Base-by-base conservation (phyloP, 2,329 filamentous ascomycete genomes). In the Colletotrichum caudatum region DNA sequence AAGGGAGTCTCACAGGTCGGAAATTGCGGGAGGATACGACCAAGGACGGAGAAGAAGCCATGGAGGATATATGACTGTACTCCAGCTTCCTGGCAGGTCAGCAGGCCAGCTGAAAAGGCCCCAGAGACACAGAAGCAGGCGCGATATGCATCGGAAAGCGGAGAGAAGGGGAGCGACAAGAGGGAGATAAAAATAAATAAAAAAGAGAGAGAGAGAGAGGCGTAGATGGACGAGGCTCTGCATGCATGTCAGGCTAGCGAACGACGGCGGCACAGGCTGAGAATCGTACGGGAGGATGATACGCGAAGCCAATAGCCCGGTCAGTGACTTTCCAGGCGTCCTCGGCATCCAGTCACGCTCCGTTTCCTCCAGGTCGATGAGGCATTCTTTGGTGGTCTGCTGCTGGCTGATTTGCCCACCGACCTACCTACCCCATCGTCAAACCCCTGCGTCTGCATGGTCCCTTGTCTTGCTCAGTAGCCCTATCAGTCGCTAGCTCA, bases 391-490 rank as follows among this genome's bases (percentile, higher is more conserved):
- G 35, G 20, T 68, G 44, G 51, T 41, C 54, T 23, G n/a, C 33
- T 23, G 18, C 8, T 37, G 37, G 29, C 44, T 37, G 9, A 18
- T 29, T 29, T 29, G 26, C 26, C 26, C 3, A 29, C 26, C 26
- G 3, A 29, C 33, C 48, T 51, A 9, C 23, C 5, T 23, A 59
- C 35, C 50, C 64, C 48, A 48, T 62, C n/a, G 23, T 35, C 35
- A 56, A 39, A 54, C 65, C 69, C 64, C 65, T 61, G 69, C 46
- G 26, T n/a, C 44, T 16, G 54, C 65, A 69, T 72, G 65, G 66
- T 39, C 39, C 69, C 69, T 65, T 69, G 69, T 72, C 69, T 72
- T 59, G 65, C 65, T 41, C 66, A 64, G 53, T 69, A 64, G 54
- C 60, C 69, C 54, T 63, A 56, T 69, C 69, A 16, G 54, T 64